These are phyloP conservation scores for Tephrocybe sp. DNA, from an alignment of 768 basidiomycete genomes.

Conservation along the genomic window DNA sequence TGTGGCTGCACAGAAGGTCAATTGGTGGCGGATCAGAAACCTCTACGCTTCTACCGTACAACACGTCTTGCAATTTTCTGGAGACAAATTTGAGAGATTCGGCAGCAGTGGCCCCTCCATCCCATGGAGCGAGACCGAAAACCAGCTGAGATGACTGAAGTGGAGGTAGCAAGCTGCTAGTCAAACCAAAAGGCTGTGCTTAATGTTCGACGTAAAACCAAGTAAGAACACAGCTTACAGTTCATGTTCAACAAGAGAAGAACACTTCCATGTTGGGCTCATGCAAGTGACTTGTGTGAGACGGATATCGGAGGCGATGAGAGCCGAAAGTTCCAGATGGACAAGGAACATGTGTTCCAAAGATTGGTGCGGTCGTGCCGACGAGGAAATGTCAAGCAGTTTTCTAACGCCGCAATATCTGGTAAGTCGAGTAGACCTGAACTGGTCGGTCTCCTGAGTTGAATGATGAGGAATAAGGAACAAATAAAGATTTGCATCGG, in stretches of 20 bases:
- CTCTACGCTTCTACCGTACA: slow-evolving; percentile 46
- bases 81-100: slow-evolving; percentile 53
- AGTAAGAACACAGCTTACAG: slow-evolving; percentile 39
- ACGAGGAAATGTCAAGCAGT: slow-evolving; percentile 53
- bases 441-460: slow-evolving; percentile 48
- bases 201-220: slow-evolving; percentile 6
- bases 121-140: slow-evolving; percentile 42
- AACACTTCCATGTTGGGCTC: slow-evolving; percentile 70
- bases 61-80: slow-evolving; percentile 46
- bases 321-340: slow-evolving; percentile 57
- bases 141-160: slow-evolving; percentile 47
- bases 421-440: slow-evolving; percentile 56
- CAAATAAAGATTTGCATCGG: neutral
- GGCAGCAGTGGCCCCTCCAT: slow-evolving; percentile 32
- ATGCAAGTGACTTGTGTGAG: slow-evolving; percentile 62
- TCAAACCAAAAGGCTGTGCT: neutral
- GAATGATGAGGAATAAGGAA: neutral
- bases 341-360: slow-evolving; percentile 50
- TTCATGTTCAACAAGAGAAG: slow-evolving; percentile 31
- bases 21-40: slow-evolving; percentile 50
- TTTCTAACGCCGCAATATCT: slow-evolving; percentile 61
- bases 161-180: slow-evolving; percentile 44
- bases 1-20: slow-evolving; percentile 50
- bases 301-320: slow-evolving; percentile 38
- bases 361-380: slow-evolving; percentile 50